Percentiles rank a stretch among this genome's conserved stretches.
phyloP scores from a whole-genome alignment of 2,329 filamentous ascomycete genomes.

The Alternaria hordeiaustralica region DNA sequence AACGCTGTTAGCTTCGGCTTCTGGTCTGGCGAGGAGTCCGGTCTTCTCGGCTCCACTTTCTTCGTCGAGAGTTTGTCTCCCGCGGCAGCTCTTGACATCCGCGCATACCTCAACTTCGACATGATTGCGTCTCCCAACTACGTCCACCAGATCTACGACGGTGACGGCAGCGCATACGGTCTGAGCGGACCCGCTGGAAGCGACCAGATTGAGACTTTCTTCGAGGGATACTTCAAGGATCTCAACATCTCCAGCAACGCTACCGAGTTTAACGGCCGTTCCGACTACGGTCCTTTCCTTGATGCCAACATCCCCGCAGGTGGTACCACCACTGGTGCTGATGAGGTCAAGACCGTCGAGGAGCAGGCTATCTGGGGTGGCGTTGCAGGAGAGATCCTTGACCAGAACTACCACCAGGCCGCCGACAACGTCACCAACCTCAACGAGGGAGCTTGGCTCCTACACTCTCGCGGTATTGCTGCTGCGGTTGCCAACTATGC shows the following conservation, averaged over 20 bases:
- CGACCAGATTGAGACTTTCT: conserved; percentile 41
- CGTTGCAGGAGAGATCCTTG: conserved; percentile 24
- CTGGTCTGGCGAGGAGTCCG: conserved; percentile 49
- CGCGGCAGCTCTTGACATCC: conserved; percentile 41
- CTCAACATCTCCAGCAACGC: conserved; percentile 38
- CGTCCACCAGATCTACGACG: conserved; percentile 47
- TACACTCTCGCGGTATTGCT: conserved; percentile 44
- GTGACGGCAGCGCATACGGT: conserved; percentile 44
- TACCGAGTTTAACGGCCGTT: conserved; percentile 47
- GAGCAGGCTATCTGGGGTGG: conserved; percentile 46
- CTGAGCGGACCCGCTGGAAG: conserved; percentile 41
- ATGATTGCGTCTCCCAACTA: conserved; percentile 51
- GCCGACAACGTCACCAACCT: conserved; percentile 48
- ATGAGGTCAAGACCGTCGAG: conserved; percentile 47
- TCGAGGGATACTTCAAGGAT: conserved; percentile 40
- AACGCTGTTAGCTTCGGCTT: conserved; percentile 51
- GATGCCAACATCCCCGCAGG: conserved; percentile 44
- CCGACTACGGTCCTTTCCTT: conserved; percentile 49
- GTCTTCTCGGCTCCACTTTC: conserved; percentile 45
- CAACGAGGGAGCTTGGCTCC: conserved; percentile 34
- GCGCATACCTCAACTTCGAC: conserved; percentile 53
- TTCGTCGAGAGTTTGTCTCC: conserved; percentile 38
- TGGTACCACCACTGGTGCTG: conserved; percentile 48
- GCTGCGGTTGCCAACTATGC: conserved; percentile 44
- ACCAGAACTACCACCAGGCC: conserved; percentile 38